Conservation (phyloP, 2,329 filamentous ascomycete species). For the Talaromyces rugulosus region DNA sequence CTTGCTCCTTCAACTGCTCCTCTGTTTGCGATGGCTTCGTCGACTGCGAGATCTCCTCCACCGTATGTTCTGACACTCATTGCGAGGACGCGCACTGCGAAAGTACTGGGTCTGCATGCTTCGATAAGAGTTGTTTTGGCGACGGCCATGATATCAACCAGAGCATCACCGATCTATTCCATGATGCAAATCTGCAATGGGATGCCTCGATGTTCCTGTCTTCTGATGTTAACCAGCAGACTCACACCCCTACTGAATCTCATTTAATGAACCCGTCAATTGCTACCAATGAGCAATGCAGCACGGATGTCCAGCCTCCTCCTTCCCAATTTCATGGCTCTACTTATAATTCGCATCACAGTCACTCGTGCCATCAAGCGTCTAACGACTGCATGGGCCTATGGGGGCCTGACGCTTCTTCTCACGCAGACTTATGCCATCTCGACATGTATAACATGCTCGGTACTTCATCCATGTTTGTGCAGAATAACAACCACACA, state of each 20-base stretch:
- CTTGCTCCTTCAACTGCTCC: constrained; percentile 33
- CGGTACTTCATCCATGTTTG: constrained; percentile 20
- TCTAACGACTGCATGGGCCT: constrained; percentile 26
- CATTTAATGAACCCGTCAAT: background rate
- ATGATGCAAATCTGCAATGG: constrained; percentile 26
- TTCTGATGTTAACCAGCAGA: constrained; percentile 12
- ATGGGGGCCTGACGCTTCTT: constrained; percentile 19
- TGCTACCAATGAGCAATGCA: background rate
- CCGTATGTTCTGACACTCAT: constrained; percentile 31
- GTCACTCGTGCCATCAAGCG: constrained; percentile 16
- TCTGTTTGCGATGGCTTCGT: constrained; percentile 40
- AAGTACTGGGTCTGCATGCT: constrained; percentile 31
- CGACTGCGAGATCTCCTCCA: constrained; percentile 33
- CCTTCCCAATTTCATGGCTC: constrained; percentile 8
- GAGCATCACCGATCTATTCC: constrained; percentile 28
- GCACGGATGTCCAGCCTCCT: background rate
- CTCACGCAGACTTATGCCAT: constrained; percentile 26
- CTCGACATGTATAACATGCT: constrained; percentile 34
- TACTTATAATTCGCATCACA: background rate
- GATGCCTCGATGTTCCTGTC: constrained; percentile 26
- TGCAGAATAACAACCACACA: constrained; percentile 2
- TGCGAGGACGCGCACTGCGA: constrained; percentile 26
- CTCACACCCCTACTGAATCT: constrained; percentile 5
- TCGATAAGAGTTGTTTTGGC: constrained; percentile 35
- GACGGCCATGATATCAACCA: constrained; percentile 21